Base-by-base conservation (phyloP, 192 early-diverging fungal species). In the Mortierella hygrophila region DNA sequence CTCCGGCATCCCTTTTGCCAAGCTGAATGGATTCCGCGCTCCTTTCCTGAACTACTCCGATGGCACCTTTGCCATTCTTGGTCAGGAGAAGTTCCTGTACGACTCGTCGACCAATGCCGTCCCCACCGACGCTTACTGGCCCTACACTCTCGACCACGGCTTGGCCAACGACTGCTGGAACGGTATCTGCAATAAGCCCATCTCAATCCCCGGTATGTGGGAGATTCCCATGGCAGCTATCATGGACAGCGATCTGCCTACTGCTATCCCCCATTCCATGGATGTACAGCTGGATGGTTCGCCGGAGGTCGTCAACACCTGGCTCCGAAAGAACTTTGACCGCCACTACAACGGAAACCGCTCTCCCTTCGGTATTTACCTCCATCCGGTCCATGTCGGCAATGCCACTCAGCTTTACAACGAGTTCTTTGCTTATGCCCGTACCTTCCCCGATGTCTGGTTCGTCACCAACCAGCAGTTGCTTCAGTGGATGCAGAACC, bases 401-500 rank as follows among this genome's bases (percentile, higher is more conserved):
- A 79, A 79, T 49, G 72, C 74, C 7, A 82, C 80, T 41, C 20
- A 55, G 11, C 72, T 81, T 9, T 82, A 92, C 41, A 74, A 83
- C 0, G 83, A 71, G 0, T 93, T 95, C 77, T 82, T 95, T 47
- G 83, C 92, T 74, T 91, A 88, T 49, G 85, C 89, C 29, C 82
- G 91, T 52, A 57, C 83, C n/a, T 80, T 91, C 44, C 93, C 93
- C 16, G 90, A 95, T 85, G 92, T 93, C 32, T 95, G 93, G 92
- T 93, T 95, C 78, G 91, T 95, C 46, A 95, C 93, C 74, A 89
- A 88, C 60, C 85, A 90, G 38, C 94, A 95, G 75, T 46, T 95
- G 38, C 84, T 95, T 37, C 84, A 91, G 78, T 95, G 94, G 89
- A 95, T 95, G 94, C 87, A 95, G 87, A 95, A 95, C 83, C 94